Conservation (phyloP, 2,329 filamentous ascomycete genomes). For the Colletotrichum lini region DNA sequence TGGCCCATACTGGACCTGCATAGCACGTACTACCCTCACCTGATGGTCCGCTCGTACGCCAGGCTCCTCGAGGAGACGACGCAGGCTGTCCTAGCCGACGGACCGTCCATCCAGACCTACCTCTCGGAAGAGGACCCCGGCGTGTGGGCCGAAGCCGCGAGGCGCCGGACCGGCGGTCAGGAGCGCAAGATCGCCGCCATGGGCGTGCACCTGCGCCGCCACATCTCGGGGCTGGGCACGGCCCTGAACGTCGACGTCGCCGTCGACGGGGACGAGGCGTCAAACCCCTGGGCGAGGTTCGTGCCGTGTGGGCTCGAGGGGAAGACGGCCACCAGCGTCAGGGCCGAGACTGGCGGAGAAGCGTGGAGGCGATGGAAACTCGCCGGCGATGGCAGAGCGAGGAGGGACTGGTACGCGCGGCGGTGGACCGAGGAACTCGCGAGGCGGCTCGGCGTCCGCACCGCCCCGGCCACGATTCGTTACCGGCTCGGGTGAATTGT, state of each 20-base stretch:
- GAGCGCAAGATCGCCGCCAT: slow-evolving; percentile 88
- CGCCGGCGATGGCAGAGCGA: slow-evolving; percentile 13
- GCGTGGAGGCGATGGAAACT: slow-evolving; percentile 17
- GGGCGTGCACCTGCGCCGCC: slow-evolving; percentile 89
- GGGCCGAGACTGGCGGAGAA: slow-evolving; percentile 60
- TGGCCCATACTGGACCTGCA: slow-evolving; percentile 92
- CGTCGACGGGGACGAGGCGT: slow-evolving; percentile 52
- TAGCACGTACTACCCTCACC: slow-evolving; percentile 64
- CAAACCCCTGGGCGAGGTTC: slow-evolving; percentile 77
- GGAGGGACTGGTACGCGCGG: slow-evolving; percentile 29
- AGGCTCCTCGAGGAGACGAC: slow-evolving; percentile 83
- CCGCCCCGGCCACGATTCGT: slow-evolving; percentile 15
- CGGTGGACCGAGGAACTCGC: slow-evolving; percentile 39
- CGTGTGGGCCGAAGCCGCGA: slow-evolving; percentile 75
- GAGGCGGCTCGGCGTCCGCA: slow-evolving; percentile 26
- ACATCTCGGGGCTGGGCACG: slow-evolving; percentile 87
- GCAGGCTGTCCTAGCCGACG: slow-evolving; percentile 71
- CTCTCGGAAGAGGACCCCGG: slow-evolving; percentile 83
- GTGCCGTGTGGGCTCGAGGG: slow-evolving; percentile 91
- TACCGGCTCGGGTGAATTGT: slow-evolving; percentile 3
- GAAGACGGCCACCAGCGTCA: slow-evolving; percentile 83
- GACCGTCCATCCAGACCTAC: slow-evolving; percentile 71
- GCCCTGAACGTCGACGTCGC: slow-evolving; percentile 83
- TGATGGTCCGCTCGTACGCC: slow-evolving; percentile 84
- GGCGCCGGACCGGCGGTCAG: slow-evolving; percentile 48